phyloP scores from a whole-genome alignment of 2,329 filamentous ascomycete species.

The Exophiala calicioides region DNA sequence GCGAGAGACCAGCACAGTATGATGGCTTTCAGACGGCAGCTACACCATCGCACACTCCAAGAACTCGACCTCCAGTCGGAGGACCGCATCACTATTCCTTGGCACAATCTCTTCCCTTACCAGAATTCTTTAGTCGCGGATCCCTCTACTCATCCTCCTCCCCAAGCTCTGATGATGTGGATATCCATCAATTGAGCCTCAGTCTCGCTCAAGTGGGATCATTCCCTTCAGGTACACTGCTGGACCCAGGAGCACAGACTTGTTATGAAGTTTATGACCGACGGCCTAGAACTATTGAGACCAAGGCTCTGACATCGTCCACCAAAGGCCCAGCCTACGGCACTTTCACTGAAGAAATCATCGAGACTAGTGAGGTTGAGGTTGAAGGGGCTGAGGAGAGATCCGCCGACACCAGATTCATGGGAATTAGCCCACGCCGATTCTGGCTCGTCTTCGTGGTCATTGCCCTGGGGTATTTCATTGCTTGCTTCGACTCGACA shows the following conservation, averaged over 20 bases:
- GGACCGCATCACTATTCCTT: slow-evolving; percentile 6
- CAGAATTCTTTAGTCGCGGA: slow-evolving; percentile 2
- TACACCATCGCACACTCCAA: background rate
- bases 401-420: slow-evolving; percentile 15
- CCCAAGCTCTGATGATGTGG: slow-evolving; percentile 14
- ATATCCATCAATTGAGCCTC: slow-evolving; percentile 16
- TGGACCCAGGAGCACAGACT: slow-evolving; percentile 7
- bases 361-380: background rate
- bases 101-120: background rate
- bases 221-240: slow-evolving; percentile 12
- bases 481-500: slow-evolving; percentile 69
- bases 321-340: slow-evolving; percentile 4
- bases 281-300: slow-evolving; percentile 6
- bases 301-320: background rate
- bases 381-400: background rate
- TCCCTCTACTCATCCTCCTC: slow-evolving; percentile 13
- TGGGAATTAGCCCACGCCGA: slow-evolving; percentile 32
- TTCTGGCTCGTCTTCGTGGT: slow-evolving; percentile 67
- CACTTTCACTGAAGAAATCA: slow-evolving; percentile 8
- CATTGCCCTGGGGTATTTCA: slow-evolving; percentile 59
- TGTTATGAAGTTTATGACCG: background rate
- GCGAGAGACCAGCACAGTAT: too few species aligned
- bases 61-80: background rate
- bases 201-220: slow-evolving; percentile 20
- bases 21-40: background rate